These are phyloP conservation scores for Tricholoma furcatifolium DNA, from an alignment of 768 basidiomycete genomes.

Conservation along the genomic window DNA sequence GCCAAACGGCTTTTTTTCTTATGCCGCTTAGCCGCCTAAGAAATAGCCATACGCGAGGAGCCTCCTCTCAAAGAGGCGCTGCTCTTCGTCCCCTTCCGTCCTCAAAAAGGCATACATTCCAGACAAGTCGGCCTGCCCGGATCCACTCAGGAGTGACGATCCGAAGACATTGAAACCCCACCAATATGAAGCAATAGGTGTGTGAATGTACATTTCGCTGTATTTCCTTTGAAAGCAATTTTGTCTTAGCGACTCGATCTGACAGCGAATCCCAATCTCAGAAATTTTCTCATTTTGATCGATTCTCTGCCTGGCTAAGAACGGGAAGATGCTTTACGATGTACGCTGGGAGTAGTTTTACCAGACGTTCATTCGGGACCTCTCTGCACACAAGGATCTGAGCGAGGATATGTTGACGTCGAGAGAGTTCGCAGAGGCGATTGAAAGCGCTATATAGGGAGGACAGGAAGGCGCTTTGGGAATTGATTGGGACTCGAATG, in stretches of 20 bases:
- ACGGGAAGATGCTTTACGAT: constrained; percentile 65
- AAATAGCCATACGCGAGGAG: constrained; percentile 11
- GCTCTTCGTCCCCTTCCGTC: constrained; percentile 66
- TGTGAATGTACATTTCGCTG: constrained; percentile 10
- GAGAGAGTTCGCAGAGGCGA: constrained; percentile 60
- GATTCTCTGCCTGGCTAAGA: constrained; percentile 63
- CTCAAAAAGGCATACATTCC: constrained; percentile 53
- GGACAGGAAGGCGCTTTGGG: constrained; percentile 50
- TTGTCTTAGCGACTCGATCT: constrained; percentile 56
- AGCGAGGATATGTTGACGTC: constrained; percentile 55
- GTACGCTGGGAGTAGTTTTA: constrained; percentile 57
- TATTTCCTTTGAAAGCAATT: not conserved
- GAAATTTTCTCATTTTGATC: constrained; percentile 49
- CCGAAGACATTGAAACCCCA: constrained; percentile 71
- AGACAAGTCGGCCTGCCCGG: constrained; percentile 70
- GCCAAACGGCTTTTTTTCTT: not conserved
- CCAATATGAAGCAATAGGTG: constrained; percentile 84
- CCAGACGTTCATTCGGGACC: constrained; percentile 39
- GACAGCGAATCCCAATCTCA: constrained; percentile 54
- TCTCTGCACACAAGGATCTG: constrained; percentile 26
- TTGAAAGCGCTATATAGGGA: constrained; percentile 65
- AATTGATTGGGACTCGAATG: constrained; percentile 56
- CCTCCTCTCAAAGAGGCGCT: constrained; percentile 33
- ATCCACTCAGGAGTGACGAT: constrained; percentile 83
- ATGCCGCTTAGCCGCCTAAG: constrained; percentile 1